Percentiles rank a stretch among this genome's conserved stretches.
Conservation (phyloP, 129 eudicot genomes). For the Chrysanthemum makinoi region DNA sequence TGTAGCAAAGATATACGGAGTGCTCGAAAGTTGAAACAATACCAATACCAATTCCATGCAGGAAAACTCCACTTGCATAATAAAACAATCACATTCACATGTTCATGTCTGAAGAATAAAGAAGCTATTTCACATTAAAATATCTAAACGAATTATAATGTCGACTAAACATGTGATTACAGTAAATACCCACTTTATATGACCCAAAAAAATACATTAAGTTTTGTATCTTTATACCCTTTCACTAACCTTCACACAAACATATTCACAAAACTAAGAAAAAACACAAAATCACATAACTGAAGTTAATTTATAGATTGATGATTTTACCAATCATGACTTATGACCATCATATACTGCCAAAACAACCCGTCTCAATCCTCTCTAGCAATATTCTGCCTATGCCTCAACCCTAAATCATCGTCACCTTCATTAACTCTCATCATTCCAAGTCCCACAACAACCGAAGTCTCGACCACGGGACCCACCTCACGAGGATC, state of each 20-base stretch:
- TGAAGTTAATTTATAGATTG: slow-evolving; percentile 12
- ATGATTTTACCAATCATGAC: not conserved
- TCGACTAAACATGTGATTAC: slow-evolving; percentile 4
- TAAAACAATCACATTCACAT: too few species aligned
- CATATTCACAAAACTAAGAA: slow-evolving; percentile 33
- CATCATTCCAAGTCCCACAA: slow-evolving; percentile 5
- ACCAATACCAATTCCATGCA: too few species aligned
- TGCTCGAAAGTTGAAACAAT: too few species aligned
- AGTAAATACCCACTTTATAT: slow-evolving; percentile 21
- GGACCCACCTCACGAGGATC: slow-evolving; percentile 13
- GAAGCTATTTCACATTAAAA: slow-evolving; percentile 5
- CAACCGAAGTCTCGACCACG: not conserved
- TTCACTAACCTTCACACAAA: slow-evolving; percentile 21
- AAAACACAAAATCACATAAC: not conserved
- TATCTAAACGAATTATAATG: not conserved
- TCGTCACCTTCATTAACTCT: slow-evolving; percentile 25
- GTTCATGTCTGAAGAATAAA: not conserved
- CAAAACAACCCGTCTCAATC: slow-evolving; percentile 22
- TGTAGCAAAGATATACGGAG: too few species aligned
- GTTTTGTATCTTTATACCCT: slow-evolving; percentile 19
- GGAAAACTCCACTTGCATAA: too few species aligned
- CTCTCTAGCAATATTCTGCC: slow-evolving; percentile 44
- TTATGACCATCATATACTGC: too few species aligned
- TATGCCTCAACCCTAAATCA: slow-evolving; percentile 56
- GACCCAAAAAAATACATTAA: slow-evolving; percentile 16